Base-by-base conservation (phyloP, 2,329 filamentous ascomycete genomes). In the Stagonosporopsis chrysanthemi region DNA sequence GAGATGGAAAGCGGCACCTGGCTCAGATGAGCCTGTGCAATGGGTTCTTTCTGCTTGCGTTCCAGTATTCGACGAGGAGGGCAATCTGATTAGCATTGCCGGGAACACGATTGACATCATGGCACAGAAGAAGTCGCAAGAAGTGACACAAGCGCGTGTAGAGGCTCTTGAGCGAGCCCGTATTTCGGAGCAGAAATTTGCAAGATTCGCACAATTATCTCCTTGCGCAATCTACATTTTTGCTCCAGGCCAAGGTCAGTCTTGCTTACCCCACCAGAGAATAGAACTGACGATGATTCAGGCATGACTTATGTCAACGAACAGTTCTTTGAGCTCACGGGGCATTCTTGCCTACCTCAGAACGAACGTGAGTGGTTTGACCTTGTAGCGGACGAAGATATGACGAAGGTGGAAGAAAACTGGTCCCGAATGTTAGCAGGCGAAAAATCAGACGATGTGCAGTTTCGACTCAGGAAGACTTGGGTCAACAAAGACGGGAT, bases 51-150 rank as follows among this genome's bases (percentile, higher is more conserved):
- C 66, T 4, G 63, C 70, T 8, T 72, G 70, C 39, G 66, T 74
- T 4, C 70, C 72, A 0, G 62, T 75, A 4, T 62, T 71, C 12
- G 66, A 70, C 17, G 66, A 73, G 12, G 59, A 65, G 3, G 60
- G 63, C n/a, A 61, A 59, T 2, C 39, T 73, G 9, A 60, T 73
- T 19, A 67, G 66, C 41, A 67, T 75, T 45, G 67, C 70, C 28
- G 72, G 72, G 1, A 73, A 70, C 31, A 72, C 64, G 4, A 68
- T 73, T 12, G 71, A 74, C 38, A 72, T 75, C 36, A 69, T 65
- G 52, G 71, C 61, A 8, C 71, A 74, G 29, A 75, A 74, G 40
- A 69, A 65, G 29, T 61, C 66, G 1, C 63, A 70, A 57, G 63
- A 69, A 33, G 58, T 49, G 12, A 57, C 64, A 6, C 63, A 67